Evolutionary conservation across 192 early-diverging fungal genomes (phyloP).

Genomic region (Spizellomyces sp.): DNA sequence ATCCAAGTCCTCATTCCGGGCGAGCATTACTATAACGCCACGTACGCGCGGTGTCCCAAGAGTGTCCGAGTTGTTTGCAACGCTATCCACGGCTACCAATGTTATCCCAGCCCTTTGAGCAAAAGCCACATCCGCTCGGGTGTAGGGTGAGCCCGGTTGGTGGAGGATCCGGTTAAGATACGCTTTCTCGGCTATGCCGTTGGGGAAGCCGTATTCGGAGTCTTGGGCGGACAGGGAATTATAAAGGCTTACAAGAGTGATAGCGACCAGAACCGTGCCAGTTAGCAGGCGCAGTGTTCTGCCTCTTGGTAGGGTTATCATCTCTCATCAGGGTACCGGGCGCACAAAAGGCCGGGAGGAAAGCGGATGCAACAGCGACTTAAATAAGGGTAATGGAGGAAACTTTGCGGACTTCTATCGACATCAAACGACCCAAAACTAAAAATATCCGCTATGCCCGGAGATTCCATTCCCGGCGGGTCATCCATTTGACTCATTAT

Average conservation of each 20-base stretch:
- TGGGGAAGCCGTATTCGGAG: not conserved
- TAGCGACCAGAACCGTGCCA: not conserved
- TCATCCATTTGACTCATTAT: no score
- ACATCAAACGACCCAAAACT: no score
- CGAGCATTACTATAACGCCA: conserved; percentile 73
- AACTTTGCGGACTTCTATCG: no score
- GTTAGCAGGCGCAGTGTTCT: conserved; percentile 19
- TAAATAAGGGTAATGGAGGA: no score
- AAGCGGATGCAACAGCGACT: no score
- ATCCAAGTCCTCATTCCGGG: conserved; percentile 70
- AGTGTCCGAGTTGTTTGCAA: not conserved
- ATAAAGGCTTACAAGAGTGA: conserved; percentile 17
- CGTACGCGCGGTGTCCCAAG: conserved; percentile 39
- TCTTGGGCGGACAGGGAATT: conserved; percentile 9
- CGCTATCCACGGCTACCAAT: conserved; percentile 8
- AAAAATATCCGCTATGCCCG: no score
- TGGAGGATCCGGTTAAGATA: conserved; percentile 22
- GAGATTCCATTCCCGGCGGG: no score
- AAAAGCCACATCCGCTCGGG: conserved; percentile 11
- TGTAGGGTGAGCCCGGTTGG: conserved; percentile 25
- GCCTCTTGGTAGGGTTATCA: conserved; percentile 23
- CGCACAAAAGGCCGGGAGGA: no score
- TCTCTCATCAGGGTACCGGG: not conserved
- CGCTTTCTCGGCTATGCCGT: conserved; percentile 11
- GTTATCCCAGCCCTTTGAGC: conserved; percentile 13